Percentiles rank a stretch among this genome's conserved stretches.
phyloP scores from a whole-genome alignment of 2,329 filamentous ascomycete species.

The Periconia digitata region DNA sequence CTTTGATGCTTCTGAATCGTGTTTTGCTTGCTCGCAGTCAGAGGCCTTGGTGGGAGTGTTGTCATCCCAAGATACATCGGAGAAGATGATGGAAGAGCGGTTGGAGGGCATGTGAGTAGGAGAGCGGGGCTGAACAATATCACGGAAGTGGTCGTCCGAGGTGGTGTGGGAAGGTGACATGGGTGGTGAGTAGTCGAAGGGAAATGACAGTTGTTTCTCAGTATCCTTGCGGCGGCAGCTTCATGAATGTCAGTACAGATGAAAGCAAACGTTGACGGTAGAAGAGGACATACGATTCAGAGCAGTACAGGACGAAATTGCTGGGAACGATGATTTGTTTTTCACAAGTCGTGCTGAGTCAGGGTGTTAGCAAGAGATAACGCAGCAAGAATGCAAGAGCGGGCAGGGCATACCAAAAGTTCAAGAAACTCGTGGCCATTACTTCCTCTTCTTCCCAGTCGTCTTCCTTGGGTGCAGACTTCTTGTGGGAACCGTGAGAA shows the following conservation, averaged over 20 bases:
- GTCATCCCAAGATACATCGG: constrained; percentile 45
- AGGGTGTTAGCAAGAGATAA: neutral
- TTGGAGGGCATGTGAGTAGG: constrained; percentile 46
- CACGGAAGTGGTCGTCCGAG: constrained; percentile 41
- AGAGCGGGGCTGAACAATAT: constrained; percentile 52
- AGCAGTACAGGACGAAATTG: constrained; percentile 64
- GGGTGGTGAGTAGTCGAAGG: constrained; percentile 38
- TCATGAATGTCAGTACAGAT: constrained; percentile 13
- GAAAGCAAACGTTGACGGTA: neutral
- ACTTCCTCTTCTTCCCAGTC: constrained; percentile 49
- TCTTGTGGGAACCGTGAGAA: constrained; percentile 34
- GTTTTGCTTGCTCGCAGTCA: constrained; percentile 25
- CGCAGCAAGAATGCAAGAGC: neutral
- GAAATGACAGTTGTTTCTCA: constrained; percentile 36
- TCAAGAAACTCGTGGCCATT: constrained; percentile 55
- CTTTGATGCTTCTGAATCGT: constrained; percentile 44
- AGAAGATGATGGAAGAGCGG: constrained; percentile 45
- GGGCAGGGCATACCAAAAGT: constrained; percentile 51
- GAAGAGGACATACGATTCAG: constrained; percentile 56
- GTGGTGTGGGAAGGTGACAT: constrained; percentile 40
- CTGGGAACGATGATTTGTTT: constrained; percentile 65
- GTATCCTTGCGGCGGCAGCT: constrained; percentile 53
- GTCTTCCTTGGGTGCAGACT: constrained; percentile 29
- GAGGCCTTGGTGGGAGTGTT: constrained; percentile 17
- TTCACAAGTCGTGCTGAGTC: constrained; percentile 62